Base-by-base conservation (phyloP, 257 asterid species). In the Fraxinus pennsylvanica region DNA sequence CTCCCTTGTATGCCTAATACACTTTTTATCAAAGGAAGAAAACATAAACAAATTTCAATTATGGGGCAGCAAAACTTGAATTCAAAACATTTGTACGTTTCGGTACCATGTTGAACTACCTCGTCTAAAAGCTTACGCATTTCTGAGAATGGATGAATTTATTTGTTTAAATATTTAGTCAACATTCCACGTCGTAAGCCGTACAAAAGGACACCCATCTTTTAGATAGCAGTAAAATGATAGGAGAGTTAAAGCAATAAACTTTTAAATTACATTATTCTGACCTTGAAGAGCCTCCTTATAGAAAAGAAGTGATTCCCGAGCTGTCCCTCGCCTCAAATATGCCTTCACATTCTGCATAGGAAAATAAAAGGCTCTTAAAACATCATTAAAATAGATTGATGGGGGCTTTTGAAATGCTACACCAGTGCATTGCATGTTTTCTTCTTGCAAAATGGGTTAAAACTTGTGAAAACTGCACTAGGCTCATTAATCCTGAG, bases 261-360 rank as follows among this genome's bases (percentile, higher is more conserved):
- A 67, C 67, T 47, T 66, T 57, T 38, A 71, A 32, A 25, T 45
- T 21, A 43, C 70, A 72, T 54, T 36, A 32, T 78, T 32, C 86
- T 79, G 79, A 92, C 97, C 97, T 92, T 88, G 91, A 88, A 92
- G 96, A 87, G 97, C 94, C 84, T 89, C 96, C 77, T 79, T 88
- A 82, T 87, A 89, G 83, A 78, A 82, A 78, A 89, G 84, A 72
- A 87, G 90, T 9, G 96, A 91, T 80, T 92, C 95, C 80, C 80
- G 86, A 57, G 97, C 97, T 21, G 93, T 90, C 52, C 97, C 96
- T 81, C 95, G 89, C 76, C 97, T 89, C 88, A 92, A 80, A 81
- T 89, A 92, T 41, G 96, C 93, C 85, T 92, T 92, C 74, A 92
- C 96, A 75, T 84, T 88, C 97, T 92, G 90, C 84, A 82, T 5